A percentile compares a stretch with the other conserved stretches of the same genome.
These are phyloP conservation scores for Didymosphaeria variabile DNA, from an alignment of 2,329 filamentous ascomycete genomes.

Conservation along the genomic window DNA sequence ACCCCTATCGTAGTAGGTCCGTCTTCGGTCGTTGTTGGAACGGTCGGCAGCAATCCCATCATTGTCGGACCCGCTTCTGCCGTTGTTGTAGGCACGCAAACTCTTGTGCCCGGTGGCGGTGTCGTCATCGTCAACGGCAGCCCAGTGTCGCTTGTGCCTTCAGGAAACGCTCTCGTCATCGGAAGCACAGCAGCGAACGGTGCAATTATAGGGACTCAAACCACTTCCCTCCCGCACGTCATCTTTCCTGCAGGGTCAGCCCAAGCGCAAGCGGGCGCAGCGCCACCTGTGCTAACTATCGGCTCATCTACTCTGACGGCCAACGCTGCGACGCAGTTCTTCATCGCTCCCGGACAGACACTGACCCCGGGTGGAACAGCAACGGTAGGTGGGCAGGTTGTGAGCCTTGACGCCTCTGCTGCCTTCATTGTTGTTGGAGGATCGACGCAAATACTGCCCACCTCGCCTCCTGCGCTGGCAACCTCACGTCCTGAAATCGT, in stretches of 20 bases:
- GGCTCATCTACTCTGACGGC: slow-evolving; percentile 52
- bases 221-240: slow-evolving; percentile 33
- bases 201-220: slow-evolving; percentile 37
- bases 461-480: slow-evolving; percentile 30
- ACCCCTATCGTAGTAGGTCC: slow-evolving; percentile 42
- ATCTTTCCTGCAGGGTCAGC: slow-evolving; percentile 12
- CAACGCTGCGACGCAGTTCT: slow-evolving; percentile 58
- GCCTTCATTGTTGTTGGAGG: slow-evolving; percentile 53
- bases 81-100: slow-evolving; percentile 47
- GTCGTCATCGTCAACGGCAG: slow-evolving; percentile 48
- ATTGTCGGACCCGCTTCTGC: slow-evolving; percentile 43
- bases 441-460: slow-evolving; percentile 43
- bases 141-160: slow-evolving; percentile 39
- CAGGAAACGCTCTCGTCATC: slow-evolving; percentile 41
- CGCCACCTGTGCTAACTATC: slow-evolving; percentile 50
- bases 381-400: slow-evolving; percentile 48
- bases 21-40: slow-evolving; percentile 24
- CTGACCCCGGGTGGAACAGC: slow-evolving; percentile 52
- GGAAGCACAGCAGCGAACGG: slow-evolving; percentile 30
- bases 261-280: slow-evolving; percentile 25
- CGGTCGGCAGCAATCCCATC: slow-evolving; percentile 37
- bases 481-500: slow-evolving; percentile 33
- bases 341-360: slow-evolving; percentile 50
- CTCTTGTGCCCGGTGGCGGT: slow-evolving; percentile 45
- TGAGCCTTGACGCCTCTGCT: slow-evolving; percentile 53